Base-by-base conservation (phyloP, 257 asterid genomes). In the Verbena officinalis region DNA sequence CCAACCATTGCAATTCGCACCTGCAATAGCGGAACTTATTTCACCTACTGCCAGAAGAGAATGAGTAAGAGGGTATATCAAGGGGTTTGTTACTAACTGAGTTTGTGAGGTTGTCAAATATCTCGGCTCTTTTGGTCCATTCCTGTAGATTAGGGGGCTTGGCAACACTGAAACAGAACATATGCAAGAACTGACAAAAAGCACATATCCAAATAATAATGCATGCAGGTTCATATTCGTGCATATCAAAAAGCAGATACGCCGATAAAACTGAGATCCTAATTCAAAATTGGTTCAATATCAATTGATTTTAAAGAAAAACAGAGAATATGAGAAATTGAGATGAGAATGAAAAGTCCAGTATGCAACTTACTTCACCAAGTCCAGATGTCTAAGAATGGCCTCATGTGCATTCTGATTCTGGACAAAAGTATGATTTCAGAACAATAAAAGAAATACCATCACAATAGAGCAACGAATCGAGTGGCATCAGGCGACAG, bases 1-100 rank as follows among this genome's bases (percentile, higher is more conserved):
- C 99, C 99, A 68, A 94, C 99, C 96, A 94, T 84, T 55, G 96
- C 98, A 67, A 94, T 90, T 71, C 90, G 75, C 27, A 94, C 95
- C 99, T 94, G 89, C 77, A 69, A 73, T 63, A 71, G 55, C 48
- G 60, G 16, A 56, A 50, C 51, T 20, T 65, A 52, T 73, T 52
- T 67, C 59, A 45, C 54, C 39, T 61, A 55, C 53, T 21, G 19
- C 17, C 53, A 62, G 31, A 27, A 49, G 36, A 44, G 34, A 67
- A 78, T 42, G 30, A 21, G 31, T 3, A 21, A 63, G 40, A 45
- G 30, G 30, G 43, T 60, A 56, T 16, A 50, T 27, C 4, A 57
- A 59, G 64, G 31, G 33, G 39, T 4, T 27, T 15, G 64, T 52
- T 51, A 83, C 96, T 84, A 55, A 94, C 99, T 51, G 95, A 77